Base-by-base conservation (phyloP, 2,329 filamentous ascomycete genomes). In the Colletotrichum simmondsii region DNA sequence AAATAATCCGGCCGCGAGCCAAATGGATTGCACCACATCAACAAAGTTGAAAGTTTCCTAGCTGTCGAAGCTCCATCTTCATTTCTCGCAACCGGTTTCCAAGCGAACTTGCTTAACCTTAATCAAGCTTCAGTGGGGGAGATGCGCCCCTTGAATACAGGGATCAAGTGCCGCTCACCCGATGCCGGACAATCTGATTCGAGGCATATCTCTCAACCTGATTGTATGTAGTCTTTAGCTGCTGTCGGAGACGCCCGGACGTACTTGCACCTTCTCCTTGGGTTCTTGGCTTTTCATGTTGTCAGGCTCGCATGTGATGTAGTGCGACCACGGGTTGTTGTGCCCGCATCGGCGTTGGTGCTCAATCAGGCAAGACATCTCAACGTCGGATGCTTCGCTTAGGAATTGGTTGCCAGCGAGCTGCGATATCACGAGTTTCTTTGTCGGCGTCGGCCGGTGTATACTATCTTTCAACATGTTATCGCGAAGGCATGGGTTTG, bases 121-220 rank as follows among this genome's bases (percentile, higher is more conserved):
- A 49, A 49, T 49, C 42, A 49, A 49, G 42, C 42, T 49, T 49
- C 42, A 49, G 42, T 49, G 42, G 42, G 42, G 19, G 42, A n/a
- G 8, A 49, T n/a, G 42, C 8, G 42, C 19, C 19, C 42, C 30
- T 22, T 22, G 24, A 11, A 16, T 24, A 7, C 26, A 16, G 32
- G 60, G 52, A 52, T 24, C 14, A 22, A 49, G 35, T 64, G 66
- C 59, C 35, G 49, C 32, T 64, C 66, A 52, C 52, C 59, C 59
- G 59, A 58, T 57, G 16, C 14, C 42, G 42, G 49, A n/a, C 26
- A 28, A 49, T 22, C 8, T 2, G 24, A 24, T 5, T 11, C 16
- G 28, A 56, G n/a, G n/a, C 32, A 35, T 11, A 46, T 8, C 42
- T 49, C 42, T 49, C 19, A 22, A n/a, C 19, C 19, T 49, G 19